These are phyloP conservation scores for Cystofilobasidium bisporidii DNA, from an alignment of 768 basidiomycete genomes.

Conservation along the genomic window DNA sequence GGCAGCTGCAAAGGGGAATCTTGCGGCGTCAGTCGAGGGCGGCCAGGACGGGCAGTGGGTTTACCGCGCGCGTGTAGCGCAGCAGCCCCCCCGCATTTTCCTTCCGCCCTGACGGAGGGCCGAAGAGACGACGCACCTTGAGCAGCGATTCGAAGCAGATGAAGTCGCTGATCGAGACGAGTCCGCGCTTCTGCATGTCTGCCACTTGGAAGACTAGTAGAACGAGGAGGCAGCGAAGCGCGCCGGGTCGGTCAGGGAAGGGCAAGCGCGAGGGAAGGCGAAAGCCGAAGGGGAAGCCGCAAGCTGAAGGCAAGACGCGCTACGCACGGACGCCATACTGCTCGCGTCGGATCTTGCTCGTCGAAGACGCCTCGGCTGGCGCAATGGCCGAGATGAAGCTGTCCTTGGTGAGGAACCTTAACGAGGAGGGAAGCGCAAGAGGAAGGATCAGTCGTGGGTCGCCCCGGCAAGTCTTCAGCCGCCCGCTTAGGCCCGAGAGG, in stretches of 20 bases:
- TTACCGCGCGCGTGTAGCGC: background rate
- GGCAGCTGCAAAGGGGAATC: slow-evolving; percentile 51
- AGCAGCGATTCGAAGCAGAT: slow-evolving; percentile 73
- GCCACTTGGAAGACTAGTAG: slow-evolving; percentile 40
- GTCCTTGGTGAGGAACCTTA: slow-evolving; percentile 73
- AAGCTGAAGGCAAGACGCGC: no score
- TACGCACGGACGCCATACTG: slow-evolving; percentile 76
- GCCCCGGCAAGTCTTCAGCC: background rate
- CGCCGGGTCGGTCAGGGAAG: background rate
- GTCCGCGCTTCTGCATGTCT: slow-evolving; percentile 35
- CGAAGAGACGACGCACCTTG: slow-evolving; percentile 10
- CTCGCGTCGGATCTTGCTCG: slow-evolving; percentile 66
- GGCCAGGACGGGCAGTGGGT: no score
- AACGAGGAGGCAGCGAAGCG: background rate
- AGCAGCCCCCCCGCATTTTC: background rate
- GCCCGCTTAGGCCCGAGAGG: background rate
- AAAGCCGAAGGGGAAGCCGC: slow-evolving; percentile 37
- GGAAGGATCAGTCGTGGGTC: background rate
- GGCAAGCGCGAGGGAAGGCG: background rate
- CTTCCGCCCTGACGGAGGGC: background rate
- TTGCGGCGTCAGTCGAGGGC: no score
- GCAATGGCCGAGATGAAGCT: slow-evolving; percentile 94
- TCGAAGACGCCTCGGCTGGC: slow-evolving; percentile 61
- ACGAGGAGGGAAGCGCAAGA: no score
- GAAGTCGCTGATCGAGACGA: slow-evolving; percentile 62